A percentile compares a stretch with the other conserved stretches of the same genome.
Evolutionary conservation across 2,329 filamentous ascomycete species (phyloP).

Genomic region (Cercospora sojina): DNA sequence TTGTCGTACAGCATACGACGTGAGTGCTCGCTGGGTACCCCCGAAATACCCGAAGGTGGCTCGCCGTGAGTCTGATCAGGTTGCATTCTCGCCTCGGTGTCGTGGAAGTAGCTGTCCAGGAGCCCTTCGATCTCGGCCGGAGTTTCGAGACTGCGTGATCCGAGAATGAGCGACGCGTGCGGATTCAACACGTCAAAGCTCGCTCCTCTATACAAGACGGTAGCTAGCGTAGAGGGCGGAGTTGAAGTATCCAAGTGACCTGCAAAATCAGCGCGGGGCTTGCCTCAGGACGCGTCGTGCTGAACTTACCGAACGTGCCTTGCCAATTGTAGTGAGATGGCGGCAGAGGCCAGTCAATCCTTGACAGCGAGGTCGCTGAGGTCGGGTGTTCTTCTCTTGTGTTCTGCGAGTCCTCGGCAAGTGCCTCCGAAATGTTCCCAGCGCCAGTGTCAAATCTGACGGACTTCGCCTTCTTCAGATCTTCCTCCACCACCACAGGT

Average conservation of each 20-base stretch:
- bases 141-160: conserved; percentile 32
- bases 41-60: conserved; percentile 19
- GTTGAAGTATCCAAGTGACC: conserved; percentile 23
- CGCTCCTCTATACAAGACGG: conserved; percentile 35
- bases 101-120: conserved; percentile 36
- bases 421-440: conserved; percentile 4
- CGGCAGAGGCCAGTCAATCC: conserved; percentile 34
- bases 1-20: conserved; percentile 32
- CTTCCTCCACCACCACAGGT: background rate
- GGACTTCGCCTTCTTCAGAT: conserved; percentile 12
- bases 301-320: conserved; percentile 32
- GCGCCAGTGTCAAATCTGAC: conserved; percentile 1
- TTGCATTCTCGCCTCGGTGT: conserved; percentile 17
- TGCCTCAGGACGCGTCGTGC: background rate
- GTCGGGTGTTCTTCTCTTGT: conserved; percentile 10
- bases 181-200: conserved; percentile 40
- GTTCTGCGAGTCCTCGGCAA: background rate
- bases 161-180: conserved; percentile 37
- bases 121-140: conserved; percentile 38
- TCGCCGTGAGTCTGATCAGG: conserved; percentile 20
- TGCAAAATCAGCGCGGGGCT: conserved; percentile 22
- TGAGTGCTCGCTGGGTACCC: conserved; percentile 21
- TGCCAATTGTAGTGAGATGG: conserved; percentile 31
- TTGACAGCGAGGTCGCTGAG: conserved; percentile 32
- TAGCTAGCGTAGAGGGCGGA: conserved; percentile 30